Evolutionary conservation across 1,284 basidiomycete genomes (phyloP).

Genomic region (Cryptococcus amylolentus): DNA sequence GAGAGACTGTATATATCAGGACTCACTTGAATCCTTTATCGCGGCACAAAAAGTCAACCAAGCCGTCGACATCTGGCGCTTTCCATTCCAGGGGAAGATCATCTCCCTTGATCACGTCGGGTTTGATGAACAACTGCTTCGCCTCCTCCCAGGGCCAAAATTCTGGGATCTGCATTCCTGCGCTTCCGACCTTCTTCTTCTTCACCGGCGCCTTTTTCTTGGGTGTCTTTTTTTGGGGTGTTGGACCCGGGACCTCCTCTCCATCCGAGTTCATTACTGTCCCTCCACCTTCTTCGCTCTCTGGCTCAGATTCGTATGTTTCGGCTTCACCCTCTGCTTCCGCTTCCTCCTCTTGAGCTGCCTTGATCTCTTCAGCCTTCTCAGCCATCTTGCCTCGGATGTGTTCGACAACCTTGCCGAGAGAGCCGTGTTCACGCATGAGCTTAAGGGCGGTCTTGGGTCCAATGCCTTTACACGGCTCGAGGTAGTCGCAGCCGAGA

Average conservation of each 20-base stretch:
- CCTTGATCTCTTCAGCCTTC: constrained; percentile 44
- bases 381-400: constrained; percentile 69
- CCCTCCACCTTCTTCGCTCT: constrained; percentile 36
- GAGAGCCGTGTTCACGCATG: constrained; percentile 75
- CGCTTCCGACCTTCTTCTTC: constrained; percentile 54
- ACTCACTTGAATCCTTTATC: constrained; percentile 96
- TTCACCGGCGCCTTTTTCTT: constrained; percentile 42
- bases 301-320: constrained; percentile 24
- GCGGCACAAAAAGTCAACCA: constrained; percentile 88
- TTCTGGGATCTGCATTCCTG: constrained; percentile 77
- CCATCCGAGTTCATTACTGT: constrained; percentile 28
- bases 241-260: constrained; percentile 20
- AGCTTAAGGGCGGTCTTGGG: constrained; percentile 87
- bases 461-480: constrained; percentile 57
- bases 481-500: constrained; percentile 94
- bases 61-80: constrained; percentile 84
- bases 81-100: constrained; percentile 97
- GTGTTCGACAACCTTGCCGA: constrained; percentile 78
- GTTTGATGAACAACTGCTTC: constrained; percentile 80
- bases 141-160: constrained; percentile 97
- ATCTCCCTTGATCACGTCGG: constrained; percentile 81
- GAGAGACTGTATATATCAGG: neutral
- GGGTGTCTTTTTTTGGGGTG: constrained; percentile 14
- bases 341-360: constrained; percentile 12
- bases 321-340: constrained; percentile 16